These are phyloP conservation scores for Pulveroboletus frians DNA, from an alignment of 768 basidiomycete genomes.

Conservation along the genomic window DNA sequence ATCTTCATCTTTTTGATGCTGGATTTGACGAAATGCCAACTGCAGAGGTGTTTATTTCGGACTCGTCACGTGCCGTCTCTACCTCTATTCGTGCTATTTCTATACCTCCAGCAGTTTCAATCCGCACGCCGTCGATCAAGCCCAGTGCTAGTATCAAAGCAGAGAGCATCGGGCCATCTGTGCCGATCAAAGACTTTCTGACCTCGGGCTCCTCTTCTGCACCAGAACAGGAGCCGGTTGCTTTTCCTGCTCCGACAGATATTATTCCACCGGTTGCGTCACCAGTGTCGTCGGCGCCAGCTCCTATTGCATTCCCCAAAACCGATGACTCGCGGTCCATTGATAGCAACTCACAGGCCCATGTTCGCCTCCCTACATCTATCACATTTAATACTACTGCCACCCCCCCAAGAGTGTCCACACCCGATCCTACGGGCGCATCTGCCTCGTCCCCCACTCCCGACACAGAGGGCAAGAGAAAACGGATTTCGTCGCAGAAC, in stretches of 20 bases:
- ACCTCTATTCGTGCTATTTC: constrained; percentile 18
- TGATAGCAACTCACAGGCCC: constrained; percentile 25
- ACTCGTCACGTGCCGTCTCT: constrained; percentile 15
- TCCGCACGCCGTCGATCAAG: constrained; percentile 20
- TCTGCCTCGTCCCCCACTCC: constrained; percentile 59
- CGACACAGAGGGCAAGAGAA: constrained; percentile 71
- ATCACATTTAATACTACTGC: constrained; percentile 60
- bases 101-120: constrained; percentile 12
- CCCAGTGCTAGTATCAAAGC: constrained; percentile 19
- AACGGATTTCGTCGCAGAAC: constrained; percentile 79
- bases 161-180: constrained; percentile 24
- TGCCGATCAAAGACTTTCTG: constrained; percentile 25
- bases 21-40: constrained; percentile 20
- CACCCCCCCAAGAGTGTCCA: constrained; percentile 63
- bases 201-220: constrained; percentile 28
- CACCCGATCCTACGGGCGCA: constrained; percentile 59
- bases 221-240: constrained; percentile 3
- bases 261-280: constrained; percentile 29
- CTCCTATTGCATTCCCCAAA: constrained; percentile 40
- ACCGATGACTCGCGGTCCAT: constrained; percentile 32
- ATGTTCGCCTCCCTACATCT: constrained; percentile 26
- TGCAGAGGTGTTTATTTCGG: neutral
- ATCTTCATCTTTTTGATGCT: constrained; percentile 12
- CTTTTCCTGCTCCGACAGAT: constrained; percentile 11
- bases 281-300: constrained; percentile 31